Percentiles rank a stretch among this genome's conserved stretches.
Evolutionary conservation across 176 grass and related monocot species (phyloP).

Genomic region (Saccharum spontaneum): DNA sequence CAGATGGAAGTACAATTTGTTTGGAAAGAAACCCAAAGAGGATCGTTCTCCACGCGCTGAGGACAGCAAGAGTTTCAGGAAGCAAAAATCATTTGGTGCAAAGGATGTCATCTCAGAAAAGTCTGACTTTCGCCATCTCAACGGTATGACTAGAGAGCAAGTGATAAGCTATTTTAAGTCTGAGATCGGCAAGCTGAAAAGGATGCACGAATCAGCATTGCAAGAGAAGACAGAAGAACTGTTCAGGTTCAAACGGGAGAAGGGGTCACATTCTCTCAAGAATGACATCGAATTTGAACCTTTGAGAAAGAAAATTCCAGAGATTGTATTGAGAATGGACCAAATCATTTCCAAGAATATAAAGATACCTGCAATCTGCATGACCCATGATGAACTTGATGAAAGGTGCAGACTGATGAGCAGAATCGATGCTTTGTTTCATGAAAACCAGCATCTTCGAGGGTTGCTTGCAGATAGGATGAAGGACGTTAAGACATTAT

Average conservation of each 20-base stretch:
- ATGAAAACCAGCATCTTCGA: slow-evolving; percentile 71
- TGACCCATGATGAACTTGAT: slow-evolving; percentile 43
- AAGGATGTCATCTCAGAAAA: slow-evolving; percentile 64
- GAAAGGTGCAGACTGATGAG: slow-evolving; percentile 54
- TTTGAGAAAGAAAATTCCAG: slow-evolving; percentile 76
- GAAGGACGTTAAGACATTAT: slow-evolving; percentile 77
- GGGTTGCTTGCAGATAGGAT: slow-evolving; percentile 70
- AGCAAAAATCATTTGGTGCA: slow-evolving; percentile 52
- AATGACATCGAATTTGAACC: slow-evolving; percentile 88
- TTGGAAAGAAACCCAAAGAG: slow-evolving; percentile 60
- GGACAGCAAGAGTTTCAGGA: slow-evolving; percentile 55
- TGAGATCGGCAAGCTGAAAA: slow-evolving; percentile 89
- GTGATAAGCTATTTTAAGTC: slow-evolving; percentile 85
- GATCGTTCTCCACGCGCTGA: slow-evolving; percentile 50
- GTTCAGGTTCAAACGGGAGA: slow-evolving; percentile 87
- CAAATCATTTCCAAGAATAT: slow-evolving; percentile 67
- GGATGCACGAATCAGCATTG: slow-evolving; percentile 69
- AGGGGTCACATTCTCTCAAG: slow-evolving; percentile 67
- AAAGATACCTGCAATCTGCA: slow-evolving; percentile 41
- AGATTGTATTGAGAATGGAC: slow-evolving; percentile 76
- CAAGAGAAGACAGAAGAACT: slow-evolving; percentile 92
- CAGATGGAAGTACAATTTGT: slow-evolving; percentile 74
- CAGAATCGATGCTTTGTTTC: slow-evolving; percentile 70
- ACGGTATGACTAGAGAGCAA: slow-evolving; percentile 69
- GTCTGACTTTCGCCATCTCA: slow-evolving; percentile 79